A percentile compares a stretch with the other conserved stretches of the same genome.
phyloP scores from a whole-genome alignment of 1,139 yeast genomes.

The Taphrina flavorubra region DNA sequence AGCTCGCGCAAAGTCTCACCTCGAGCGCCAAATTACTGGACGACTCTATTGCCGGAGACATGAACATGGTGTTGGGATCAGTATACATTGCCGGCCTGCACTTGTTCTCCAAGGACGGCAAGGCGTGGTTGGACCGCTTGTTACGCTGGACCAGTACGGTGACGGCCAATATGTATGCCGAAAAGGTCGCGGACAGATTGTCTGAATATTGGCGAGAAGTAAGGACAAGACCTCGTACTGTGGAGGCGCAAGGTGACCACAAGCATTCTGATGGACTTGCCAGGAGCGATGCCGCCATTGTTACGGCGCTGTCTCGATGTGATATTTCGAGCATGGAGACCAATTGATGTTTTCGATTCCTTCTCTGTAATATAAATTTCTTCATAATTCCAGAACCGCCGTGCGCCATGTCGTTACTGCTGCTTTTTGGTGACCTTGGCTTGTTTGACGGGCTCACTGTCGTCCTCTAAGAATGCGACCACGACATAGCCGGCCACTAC shows the following conservation, averaged over 20 bases:
- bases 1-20: conserved; percentile 16
- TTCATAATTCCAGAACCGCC: background rate
- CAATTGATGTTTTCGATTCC: background rate
- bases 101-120: conserved; percentile 17
- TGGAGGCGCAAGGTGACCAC: background rate
- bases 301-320: background rate
- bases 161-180: conserved; percentile 15
- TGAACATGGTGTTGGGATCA: conserved; percentile 9
- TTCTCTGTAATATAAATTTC: background rate
- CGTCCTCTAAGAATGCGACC: conserved; percentile 83
- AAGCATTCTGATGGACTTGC: background rate
- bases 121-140: conserved; percentile 12
- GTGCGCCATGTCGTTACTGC: background rate
- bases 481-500: conserved; percentile 85
- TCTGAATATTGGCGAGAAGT: conserved; percentile 19
- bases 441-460: conserved; percentile 7
- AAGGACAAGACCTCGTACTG: conserved; percentile 11
- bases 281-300: conserved; percentile 4
- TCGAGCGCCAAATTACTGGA: conserved; percentile 10
- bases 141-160: conserved; percentile 9
- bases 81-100: conserved; percentile 24
- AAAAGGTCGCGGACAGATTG: background rate
- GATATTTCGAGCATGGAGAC: conserved; percentile 5
- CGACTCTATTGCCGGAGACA: conserved; percentile 2
- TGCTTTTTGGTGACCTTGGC: conserved; percentile 9